Base-by-base conservation (phyloP, 129 eudicot genomes). In the Solidago caesia region DNA sequence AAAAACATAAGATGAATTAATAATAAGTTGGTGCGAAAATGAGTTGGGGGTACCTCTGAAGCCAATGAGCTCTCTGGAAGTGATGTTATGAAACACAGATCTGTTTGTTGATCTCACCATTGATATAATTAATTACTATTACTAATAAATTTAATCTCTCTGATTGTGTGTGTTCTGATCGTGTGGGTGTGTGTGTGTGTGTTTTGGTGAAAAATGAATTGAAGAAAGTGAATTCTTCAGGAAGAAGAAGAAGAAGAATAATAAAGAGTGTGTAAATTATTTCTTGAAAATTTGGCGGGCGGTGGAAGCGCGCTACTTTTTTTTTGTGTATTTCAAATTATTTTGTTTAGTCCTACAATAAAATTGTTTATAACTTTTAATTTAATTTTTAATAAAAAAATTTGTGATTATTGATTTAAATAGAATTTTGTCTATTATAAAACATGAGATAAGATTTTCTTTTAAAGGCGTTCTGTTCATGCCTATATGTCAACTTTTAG, bases 21-120 rank as follows among this genome's bases (percentile, higher is more conserved):
- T 21, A 43, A 70, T 15, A 46, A 45, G 43, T 46, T 2, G 39
- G 39, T 33, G 39, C 3, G 60, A 53, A 27, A 33, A 57, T 2
- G 16, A 48, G 14, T 2, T 5, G 33, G 7, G 27, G 44, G 15
- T 81, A 92, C 98, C 98, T 88, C 88, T 81, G 81, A 83, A 88
- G 13, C 97, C 97, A 58, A 80, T 82, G 70, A 93, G 90, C 77
- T 93, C 96, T 65, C 97, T 85, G 43, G 89, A 88, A 57, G 48
- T 86, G 77, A 93, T 80, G 76, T 82, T 85, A 26, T 82, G 81
- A 52, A 93, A 84, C 57, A 85, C 70, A 0, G 97, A 85, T 61
- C 68, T 83, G 44, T 60, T 47, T 7, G 64, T 69, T 42, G 82
- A 83, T 61, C 72, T 74, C 68, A 77, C 85, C 98, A 93, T 93